These are phyloP conservation scores for Pezizomycotina sp. DNA, from an alignment of 2,329 filamentous ascomycete species.

Conservation along the genomic window DNA sequence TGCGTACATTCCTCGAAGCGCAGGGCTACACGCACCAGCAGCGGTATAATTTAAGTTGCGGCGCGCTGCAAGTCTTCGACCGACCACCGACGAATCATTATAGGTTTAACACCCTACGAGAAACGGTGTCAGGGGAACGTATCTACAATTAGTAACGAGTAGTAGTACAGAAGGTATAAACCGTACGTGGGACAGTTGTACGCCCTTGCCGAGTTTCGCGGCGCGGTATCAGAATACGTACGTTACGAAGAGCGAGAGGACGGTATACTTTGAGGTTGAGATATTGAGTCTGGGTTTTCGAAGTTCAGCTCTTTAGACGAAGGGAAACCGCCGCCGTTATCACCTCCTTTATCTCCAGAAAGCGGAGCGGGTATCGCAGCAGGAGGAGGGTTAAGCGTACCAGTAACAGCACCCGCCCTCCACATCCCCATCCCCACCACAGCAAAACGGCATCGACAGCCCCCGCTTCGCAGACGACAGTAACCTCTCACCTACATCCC, in stretches of 20 bases:
- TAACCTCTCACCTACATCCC: slow-evolving; percentile 13
- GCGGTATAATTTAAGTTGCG: too few species aligned
- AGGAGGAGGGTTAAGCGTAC: slow-evolving; percentile 1
- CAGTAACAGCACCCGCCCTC: slow-evolving; percentile 5
- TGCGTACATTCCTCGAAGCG: slow-evolving; percentile 14
- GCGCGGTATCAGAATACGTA: slow-evolving; percentile 14
- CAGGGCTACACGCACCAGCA: slow-evolving; percentile 19
- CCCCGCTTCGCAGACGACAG: too few species aligned
- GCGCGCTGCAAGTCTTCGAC: slow-evolving; percentile 16
- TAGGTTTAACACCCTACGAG: too few species aligned
- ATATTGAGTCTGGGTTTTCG: slow-evolving; percentile 12
- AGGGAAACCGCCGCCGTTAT: background rate
- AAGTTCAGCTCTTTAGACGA: slow-evolving; percentile 15
- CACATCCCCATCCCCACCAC: background rate
- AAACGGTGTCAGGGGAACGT: slow-evolving; percentile 14
- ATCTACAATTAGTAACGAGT: slow-evolving; percentile 11
- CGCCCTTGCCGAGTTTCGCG: slow-evolving; percentile 10
- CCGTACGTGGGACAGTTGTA: slow-evolving; percentile 17
- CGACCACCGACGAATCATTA: slow-evolving; percentile 13
- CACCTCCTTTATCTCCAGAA: background rate
- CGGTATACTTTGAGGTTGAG: slow-evolving; percentile 16
- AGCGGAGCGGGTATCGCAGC: background rate
- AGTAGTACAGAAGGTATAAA: slow-evolving; percentile 16
- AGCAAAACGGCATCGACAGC: slow-evolving; percentile 8
- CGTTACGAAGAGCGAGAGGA: slow-evolving; percentile 9